Evolutionary conservation across 805 yeast genomes (phyloP).

Genomic region (Cyberlindnera americana): DNA sequence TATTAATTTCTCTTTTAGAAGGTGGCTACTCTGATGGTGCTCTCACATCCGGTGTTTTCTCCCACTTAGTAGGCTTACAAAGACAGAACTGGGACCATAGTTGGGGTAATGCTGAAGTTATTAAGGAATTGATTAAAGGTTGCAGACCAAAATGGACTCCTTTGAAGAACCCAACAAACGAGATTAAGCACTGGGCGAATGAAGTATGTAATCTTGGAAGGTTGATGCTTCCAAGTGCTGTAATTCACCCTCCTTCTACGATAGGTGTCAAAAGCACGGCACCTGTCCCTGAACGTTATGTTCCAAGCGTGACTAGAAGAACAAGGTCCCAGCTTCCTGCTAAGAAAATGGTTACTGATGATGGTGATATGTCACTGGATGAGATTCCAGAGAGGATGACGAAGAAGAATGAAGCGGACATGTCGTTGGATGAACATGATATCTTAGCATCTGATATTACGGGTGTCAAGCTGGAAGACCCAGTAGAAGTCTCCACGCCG

Average conservation of each 20-base stretch:
- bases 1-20: constrained; percentile 66
- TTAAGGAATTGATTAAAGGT: constrained; percentile 64
- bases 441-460: constrained; percentile 7
- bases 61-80: constrained; percentile 73
- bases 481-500: constrained; percentile 8
- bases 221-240: constrained; percentile 50
- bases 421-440: constrained; percentile 11
- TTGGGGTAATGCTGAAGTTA: constrained; percentile 62
- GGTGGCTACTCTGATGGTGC: constrained; percentile 90
- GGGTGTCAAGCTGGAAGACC: constrained; percentile 11
- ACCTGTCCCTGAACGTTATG: constrained; percentile 6
- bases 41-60: constrained; percentile 69
- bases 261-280: not conserved
- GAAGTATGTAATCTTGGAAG: constrained; percentile 61
- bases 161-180: constrained; percentile 48
- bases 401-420: constrained; percentile 7
- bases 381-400: constrained; percentile 8
- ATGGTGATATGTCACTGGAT: constrained; percentile 17
- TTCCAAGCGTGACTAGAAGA: constrained; percentile 11
- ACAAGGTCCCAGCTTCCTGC: constrained; percentile 21
- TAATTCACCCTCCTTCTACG: constrained; percentile 17
- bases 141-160: constrained; percentile 66
- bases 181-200: constrained; percentile 58
- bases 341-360: constrained; percentile 18
- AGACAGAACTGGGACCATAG: constrained; percentile 52